Evolutionary conservation across 179 eudicot species (phyloP).

Genomic region (Carnegiea gigantea): DNA sequence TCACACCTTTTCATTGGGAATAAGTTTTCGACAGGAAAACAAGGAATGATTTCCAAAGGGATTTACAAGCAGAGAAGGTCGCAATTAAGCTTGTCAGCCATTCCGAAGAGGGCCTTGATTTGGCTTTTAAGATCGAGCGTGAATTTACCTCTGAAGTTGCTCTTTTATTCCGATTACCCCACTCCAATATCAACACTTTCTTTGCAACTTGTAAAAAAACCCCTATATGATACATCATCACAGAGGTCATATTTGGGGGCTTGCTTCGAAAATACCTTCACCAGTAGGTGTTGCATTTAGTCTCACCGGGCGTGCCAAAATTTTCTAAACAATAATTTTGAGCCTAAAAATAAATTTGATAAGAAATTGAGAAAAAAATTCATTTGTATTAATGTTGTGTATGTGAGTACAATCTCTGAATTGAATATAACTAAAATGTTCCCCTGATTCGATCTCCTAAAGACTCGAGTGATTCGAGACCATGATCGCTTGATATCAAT

Average conservation of each 20-base stretch:
- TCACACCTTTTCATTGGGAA: conserved; percentile 77
- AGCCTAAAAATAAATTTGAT: too few species aligned
- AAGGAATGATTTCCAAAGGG: conserved; percentile 90
- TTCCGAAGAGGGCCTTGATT: conserved; percentile 81
- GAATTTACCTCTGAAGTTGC: conserved; percentile 91
- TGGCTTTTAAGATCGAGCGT: conserved; percentile 66
- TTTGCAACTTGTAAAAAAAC: conserved; percentile 92
- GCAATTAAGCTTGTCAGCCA: conserved; percentile 95
- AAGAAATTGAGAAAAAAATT: too few species aligned
- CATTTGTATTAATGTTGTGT: too few species aligned
- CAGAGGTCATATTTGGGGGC: conserved; percentile 91
- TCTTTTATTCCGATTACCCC: conserved; percentile 59
- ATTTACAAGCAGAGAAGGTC: conserved; percentile 77
- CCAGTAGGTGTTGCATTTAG: conserved; percentile 83
- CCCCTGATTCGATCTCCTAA: too few species aligned
- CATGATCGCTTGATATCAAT: too few species aligned
- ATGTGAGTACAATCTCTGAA: too few species aligned
- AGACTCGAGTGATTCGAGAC: too few species aligned
- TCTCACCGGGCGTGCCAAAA: conserved; percentile 32
- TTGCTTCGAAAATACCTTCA: conserved; percentile 86
- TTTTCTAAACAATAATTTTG: too few species aligned
- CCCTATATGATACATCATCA: conserved; percentile 94
- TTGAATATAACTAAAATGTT: too few species aligned
- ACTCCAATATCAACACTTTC: conserved; percentile 84
- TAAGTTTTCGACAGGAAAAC: conserved; percentile 85